Conservation (phyloP, 176 grass and related monocot genomes). For the Ensete glaucum region DNA sequence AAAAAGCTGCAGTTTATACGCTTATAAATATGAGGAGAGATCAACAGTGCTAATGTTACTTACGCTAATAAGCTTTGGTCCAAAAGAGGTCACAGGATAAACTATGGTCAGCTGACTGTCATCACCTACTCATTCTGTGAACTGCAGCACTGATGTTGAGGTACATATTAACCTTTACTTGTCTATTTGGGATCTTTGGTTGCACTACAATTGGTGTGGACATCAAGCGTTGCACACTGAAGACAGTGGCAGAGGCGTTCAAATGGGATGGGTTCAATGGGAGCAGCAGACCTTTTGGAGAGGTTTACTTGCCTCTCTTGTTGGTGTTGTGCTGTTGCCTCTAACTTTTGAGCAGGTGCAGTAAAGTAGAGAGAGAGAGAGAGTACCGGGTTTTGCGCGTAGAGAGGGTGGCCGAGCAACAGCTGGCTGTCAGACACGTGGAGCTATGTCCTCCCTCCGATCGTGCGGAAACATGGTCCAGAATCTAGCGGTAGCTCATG, state of each 20-base stretch:
- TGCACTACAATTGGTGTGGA: no score
- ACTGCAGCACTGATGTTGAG: constrained; percentile 10
- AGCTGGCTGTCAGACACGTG: constrained; percentile 9
- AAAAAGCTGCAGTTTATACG: constrained; percentile 14
- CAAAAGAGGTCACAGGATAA: no score
- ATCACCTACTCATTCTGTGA: constrained; percentile 4
- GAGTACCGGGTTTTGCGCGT: constrained; percentile 15
- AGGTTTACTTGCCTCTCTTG: not conserved
- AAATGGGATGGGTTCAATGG: not conserved
- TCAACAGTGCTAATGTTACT: not conserved
- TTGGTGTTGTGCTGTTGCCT: not conserved
- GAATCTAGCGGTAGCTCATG: not conserved
- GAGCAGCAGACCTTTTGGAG: not conserved
- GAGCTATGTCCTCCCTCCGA: not conserved
- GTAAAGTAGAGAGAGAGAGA: constrained; percentile 4
- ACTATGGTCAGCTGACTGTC: not conserved
- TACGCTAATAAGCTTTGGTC: no score
- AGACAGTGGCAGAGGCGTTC: not conserved
- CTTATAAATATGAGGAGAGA: not conserved
- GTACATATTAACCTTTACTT: not conserved
- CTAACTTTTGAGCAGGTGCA: constrained; percentile 7
- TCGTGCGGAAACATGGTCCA: not conserved
- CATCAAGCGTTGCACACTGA: no score
- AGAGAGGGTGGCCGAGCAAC: constrained; percentile 2
- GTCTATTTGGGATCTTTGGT: not conserved